A percentile compares a stretch with the other conserved stretches of the same genome.
These are phyloP conservation scores for Quercus alba DNA, from an alignment of 306 rosid genomes.

Conservation along the genomic window DNA sequence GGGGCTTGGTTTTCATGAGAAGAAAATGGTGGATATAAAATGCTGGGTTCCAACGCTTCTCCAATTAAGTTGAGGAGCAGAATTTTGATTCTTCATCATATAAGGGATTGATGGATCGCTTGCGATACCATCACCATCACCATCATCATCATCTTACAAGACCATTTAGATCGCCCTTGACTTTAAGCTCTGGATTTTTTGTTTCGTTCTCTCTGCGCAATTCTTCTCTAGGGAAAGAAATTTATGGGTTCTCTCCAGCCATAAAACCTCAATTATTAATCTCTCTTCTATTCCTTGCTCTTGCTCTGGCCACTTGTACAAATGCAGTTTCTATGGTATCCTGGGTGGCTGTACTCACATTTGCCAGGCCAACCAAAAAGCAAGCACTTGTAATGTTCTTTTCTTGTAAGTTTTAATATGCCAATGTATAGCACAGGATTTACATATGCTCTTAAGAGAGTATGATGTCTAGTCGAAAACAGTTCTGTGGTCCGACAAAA, in stretches of 20 bases:
- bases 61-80: conserved; percentile 30
- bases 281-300: conserved; percentile 15
- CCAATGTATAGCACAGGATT: conserved; percentile 43
- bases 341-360: conserved; percentile 29
- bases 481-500: conserved; percentile 22
- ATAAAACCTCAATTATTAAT: not conserved
- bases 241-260: conserved; percentile 33
- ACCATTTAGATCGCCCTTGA: conserved; percentile 4
- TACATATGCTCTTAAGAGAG: conserved; percentile 33
- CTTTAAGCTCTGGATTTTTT: conserved; percentile 29
- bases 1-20: conserved; percentile 42
- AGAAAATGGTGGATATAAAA: conserved; percentile 33
- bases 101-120: conserved; percentile 17
- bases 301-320: conserved; percentile 30
- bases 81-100: conserved; percentile 29
- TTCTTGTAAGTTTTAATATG: conserved; percentile 20
- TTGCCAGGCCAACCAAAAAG: conserved; percentile 21
- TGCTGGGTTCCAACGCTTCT: conserved; percentile 29
- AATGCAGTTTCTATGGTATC: conserved; percentile 29
- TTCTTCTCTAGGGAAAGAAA: conserved; percentile 29
- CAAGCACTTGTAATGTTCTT: conserved; percentile 31
- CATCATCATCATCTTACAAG: conserved; percentile 1
- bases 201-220: conserved; percentile 28
- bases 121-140: conserved; percentile 4
- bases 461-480: conserved; percentile 13